These are phyloP conservation scores for Fistulina hepatica DNA, from an alignment of 1,284 basidiomycete species.

Conservation along the genomic window DNA sequence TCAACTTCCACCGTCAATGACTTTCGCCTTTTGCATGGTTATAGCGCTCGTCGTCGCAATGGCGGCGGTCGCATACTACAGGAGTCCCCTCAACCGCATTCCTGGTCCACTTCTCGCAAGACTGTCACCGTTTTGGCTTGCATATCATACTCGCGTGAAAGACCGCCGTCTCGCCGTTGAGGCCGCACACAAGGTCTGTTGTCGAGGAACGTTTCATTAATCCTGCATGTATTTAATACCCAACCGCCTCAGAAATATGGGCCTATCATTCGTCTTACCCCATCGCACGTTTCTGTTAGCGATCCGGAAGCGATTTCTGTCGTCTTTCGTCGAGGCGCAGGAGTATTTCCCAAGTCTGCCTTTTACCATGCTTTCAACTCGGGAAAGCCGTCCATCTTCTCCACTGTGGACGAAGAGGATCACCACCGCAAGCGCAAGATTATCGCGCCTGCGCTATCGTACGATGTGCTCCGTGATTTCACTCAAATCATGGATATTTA, in stretches of 20 bases:
- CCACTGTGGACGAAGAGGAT: slow-evolving; percentile 17
- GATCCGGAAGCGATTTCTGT: slow-evolving; percentile 17
- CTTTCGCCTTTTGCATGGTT: too few relatives aligned
- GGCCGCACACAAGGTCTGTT: slow-evolving; percentile 17
- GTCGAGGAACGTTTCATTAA: background rate
- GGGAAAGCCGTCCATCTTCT: slow-evolving; percentile 19
- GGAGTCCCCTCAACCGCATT: too few relatives aligned
- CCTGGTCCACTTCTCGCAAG: slow-evolving; percentile 19
- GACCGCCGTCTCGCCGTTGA: slow-evolving; percentile 19
- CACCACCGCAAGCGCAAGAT: slow-evolving; percentile 18
- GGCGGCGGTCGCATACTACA: too few relatives aligned
- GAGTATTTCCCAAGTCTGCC: slow-evolving; percentile 18
- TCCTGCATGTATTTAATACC: background rate
- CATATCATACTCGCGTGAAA: slow-evolving; percentile 19
- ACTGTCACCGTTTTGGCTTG: slow-evolving; percentile 21
- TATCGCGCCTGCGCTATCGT: slow-evolving; percentile 19
- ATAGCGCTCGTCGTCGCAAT: too few relatives aligned
- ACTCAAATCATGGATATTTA: slow-evolving; percentile 14
- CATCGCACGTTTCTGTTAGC: slow-evolving; percentile 21
- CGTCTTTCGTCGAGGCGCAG: slow-evolving; percentile 21
- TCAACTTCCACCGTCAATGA: background rate
- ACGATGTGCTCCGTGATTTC: slow-evolving; percentile 15
- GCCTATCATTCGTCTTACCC: slow-evolving; percentile 19
- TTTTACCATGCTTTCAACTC: slow-evolving; percentile 22
- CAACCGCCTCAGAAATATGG: slow-evolving; percentile 22